These are phyloP conservation scores for Starmerella sp. DNA, from an alignment of 805 yeast species.

Conservation along the genomic window DNA sequence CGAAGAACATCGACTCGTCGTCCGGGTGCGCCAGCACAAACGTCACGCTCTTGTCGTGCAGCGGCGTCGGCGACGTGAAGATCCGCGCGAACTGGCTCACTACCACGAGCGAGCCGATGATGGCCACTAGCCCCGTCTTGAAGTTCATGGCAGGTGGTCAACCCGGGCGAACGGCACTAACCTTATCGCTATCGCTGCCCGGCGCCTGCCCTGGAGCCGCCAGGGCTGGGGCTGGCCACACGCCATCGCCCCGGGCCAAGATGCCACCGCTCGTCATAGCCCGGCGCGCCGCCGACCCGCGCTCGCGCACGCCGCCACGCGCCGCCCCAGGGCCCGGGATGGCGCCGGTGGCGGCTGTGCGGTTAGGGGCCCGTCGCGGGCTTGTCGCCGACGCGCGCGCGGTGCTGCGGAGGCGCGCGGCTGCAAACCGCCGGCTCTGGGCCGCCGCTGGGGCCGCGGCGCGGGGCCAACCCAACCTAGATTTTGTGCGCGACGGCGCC, in stretches of 20 bases:
- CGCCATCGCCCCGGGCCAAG: not conserved
- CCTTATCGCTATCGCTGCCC: not conserved
- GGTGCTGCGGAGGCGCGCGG: too few relatives aligned
- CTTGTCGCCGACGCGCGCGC: too few relatives aligned
- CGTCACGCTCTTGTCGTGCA: conserved; percentile 23
- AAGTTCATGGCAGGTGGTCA: not conserved
- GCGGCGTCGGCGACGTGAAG: conserved; percentile 18
- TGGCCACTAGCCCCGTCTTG: not conserved
- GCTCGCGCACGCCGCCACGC: too few relatives aligned
- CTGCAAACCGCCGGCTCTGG: too few relatives aligned
- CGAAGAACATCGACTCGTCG: conserved; percentile 95
- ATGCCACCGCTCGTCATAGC: not conserved
- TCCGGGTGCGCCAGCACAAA: conserved; percentile 90
- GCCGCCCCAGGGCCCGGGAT: too few relatives aligned
- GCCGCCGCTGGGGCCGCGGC: too few relatives aligned
- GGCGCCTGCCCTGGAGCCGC: not conserved
- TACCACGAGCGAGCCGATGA: not conserved
- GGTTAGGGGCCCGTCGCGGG: too few relatives aligned
- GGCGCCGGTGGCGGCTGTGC: too few relatives aligned
- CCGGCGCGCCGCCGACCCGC: too few relatives aligned
- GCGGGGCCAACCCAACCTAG: too few relatives aligned
- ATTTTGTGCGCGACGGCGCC: too few relatives aligned
- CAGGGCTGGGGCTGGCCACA: not conserved
- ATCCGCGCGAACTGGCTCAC: conserved; percentile 15
- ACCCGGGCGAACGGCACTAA: not conserved